These are phyloP conservation scores for Candida berthetii DNA, from an alignment of 805 yeast genomes.

Conservation along the genomic window DNA sequence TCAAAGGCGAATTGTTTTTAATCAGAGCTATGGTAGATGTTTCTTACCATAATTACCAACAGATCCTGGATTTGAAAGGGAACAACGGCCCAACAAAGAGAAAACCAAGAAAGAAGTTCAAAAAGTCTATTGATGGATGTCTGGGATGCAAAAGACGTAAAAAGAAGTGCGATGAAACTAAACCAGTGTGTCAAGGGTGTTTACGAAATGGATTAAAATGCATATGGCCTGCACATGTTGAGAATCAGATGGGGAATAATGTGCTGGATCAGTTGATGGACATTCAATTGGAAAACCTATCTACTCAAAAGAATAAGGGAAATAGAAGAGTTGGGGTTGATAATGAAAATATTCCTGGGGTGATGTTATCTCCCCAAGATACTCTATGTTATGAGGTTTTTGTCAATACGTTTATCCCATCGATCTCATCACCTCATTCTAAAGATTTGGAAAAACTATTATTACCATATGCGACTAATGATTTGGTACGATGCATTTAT, in stretches of 20 bases:
- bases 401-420: conserved; percentile 13
- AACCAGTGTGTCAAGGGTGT: conserved; percentile 16
- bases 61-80: conserved; percentile 10
- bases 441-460: conserved; percentile 13
- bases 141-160: conserved; percentile 14
- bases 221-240: conserved; percentile 16
- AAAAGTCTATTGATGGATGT: conserved; percentile 17
- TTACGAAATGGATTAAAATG: conserved; percentile 6
- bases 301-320: neutral
- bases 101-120: conserved; percentile 7
- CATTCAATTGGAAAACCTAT: conserved; percentile 10
- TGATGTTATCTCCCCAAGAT: conserved; percentile 10
- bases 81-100: conserved; percentile 1
- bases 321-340: neutral
- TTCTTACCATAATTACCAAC: conserved; percentile 17
- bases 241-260: neutral
- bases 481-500: conserved; percentile 15
- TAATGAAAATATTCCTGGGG: conserved; percentile 9
- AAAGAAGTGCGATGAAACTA: conserved; percentile 20
- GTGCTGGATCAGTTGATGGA: conserved; percentile 15
- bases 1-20: too few relatives aligned
- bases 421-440: conserved; percentile 16
- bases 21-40: too few relatives aligned
- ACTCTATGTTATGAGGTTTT: conserved; percentile 15
- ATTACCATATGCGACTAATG: conserved; percentile 12